Base-by-base conservation (phyloP, 2,329 filamentous ascomycete species). In the Emmonsia crescens region DNA sequence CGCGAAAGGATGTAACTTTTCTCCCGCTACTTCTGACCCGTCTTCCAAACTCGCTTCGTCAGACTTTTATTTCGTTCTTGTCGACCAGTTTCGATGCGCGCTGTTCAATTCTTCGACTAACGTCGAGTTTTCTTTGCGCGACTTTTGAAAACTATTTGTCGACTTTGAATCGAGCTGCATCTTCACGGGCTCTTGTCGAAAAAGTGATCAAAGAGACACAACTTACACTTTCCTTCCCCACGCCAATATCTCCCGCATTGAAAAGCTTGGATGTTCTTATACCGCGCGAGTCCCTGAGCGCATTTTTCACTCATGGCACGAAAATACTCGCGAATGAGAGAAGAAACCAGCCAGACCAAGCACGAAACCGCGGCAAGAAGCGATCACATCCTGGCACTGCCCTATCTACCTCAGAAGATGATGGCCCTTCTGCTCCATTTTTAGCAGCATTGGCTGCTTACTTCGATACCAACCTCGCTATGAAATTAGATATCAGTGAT, bases 21-120 rank as follows among this genome's bases (percentile, higher is more conserved):
- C 73, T 83, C 3, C 81, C 81, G 0, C 68, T 83, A 16, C 71
- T 83, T 16, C 68, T 83, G 48, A 77, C 80, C 2, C 78, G 79
- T 62, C 77, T 82, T 68, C 80, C 81, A 1, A 78, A 74, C 40
- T 69, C 76, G 0, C 69, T 83, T 12, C 76, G 80, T 4, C 78
- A 81, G 44, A 74, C 75, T 1, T 76, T 83, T 59, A 68, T 80
- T 58, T 70, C 77, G 16, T 83, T 83, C 66, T 67, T 83, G 16
- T 71, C 75, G 5, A 72, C 77, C 1, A 77, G 73, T 61, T 83
- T 83, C 67, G 81, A 83, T 64, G 74, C 78, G 2, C 78, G 79
- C 63, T 74, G 77, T 54, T 75, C 77, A 5, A 69, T 76, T 4
- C 64, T 83, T 29, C 72, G 70, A 5, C 73, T 83, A 3, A 70